phyloP scores from a whole-genome alignment of 106 monocot genomes.

The Platanthera zijinensis region DNA sequence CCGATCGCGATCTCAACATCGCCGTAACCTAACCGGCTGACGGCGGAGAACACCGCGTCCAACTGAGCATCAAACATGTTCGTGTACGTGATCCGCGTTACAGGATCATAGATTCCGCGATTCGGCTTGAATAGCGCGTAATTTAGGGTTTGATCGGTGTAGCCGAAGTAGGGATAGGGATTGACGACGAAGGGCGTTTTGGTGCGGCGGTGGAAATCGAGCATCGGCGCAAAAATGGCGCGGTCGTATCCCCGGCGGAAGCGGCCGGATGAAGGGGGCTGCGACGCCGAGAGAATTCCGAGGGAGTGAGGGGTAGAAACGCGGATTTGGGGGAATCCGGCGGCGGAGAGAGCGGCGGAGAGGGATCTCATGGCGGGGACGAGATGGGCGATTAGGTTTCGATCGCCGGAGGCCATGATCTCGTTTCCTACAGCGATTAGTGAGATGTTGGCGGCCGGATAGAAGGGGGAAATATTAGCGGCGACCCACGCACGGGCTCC shows the following conservation, averaged over 20 bases:
- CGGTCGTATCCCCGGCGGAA: constrained; percentile 60
- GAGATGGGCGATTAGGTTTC: constrained; percentile 51
- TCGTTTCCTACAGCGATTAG: constrained; percentile 80
- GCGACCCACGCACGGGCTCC: constrained; percentile 54
- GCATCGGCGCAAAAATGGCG: constrained; percentile 52
- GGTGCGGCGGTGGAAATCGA: constrained; percentile 54
- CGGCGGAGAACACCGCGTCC: constrained; percentile 70
- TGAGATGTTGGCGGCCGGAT: constrained; percentile 73
- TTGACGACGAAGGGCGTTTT: constrained; percentile 73
- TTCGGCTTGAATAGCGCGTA: constrained; percentile 80
- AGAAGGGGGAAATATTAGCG: constrained; percentile 60
- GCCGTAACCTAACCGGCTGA: constrained; percentile 54
- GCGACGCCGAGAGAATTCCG: constrained; percentile 55
- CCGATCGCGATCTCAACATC: constrained; percentile 80
- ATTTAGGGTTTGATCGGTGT: constrained; percentile 34
- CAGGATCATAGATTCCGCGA: constrained; percentile 39
- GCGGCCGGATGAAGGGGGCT: constrained; percentile 55
- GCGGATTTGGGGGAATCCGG: constrained; percentile 29
- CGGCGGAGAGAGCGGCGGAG: constrained; percentile 32
- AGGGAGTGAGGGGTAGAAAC: constrained; percentile 89
- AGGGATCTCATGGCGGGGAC: constrained; percentile 78
- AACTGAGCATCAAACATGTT: constrained; percentile 82
- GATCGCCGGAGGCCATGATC: constrained; percentile 50
- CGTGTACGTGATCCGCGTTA: constrained; percentile 61
- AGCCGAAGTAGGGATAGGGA: constrained; percentile 93